Evolutionary conservation across 2,329 filamentous ascomycete species (phyloP).

Genomic region (Trichoderma guizhouense): DNA sequence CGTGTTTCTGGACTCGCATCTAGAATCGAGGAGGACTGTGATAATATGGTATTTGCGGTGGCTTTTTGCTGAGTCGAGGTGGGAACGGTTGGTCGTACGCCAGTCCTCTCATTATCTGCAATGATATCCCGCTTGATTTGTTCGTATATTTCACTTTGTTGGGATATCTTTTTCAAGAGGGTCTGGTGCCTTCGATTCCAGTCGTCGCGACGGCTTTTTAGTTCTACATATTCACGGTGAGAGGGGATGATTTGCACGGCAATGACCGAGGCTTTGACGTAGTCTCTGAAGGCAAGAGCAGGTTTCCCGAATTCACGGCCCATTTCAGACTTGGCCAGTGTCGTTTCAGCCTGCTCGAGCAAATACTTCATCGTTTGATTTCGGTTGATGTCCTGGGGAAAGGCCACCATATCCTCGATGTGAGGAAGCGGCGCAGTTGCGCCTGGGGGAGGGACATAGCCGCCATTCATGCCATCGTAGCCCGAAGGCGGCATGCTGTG

Average conservation of each 20-base stretch:
- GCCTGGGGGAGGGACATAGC: constrained; percentile 23
- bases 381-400: constrained; percentile 45
- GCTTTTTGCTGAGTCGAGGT: constrained; percentile 17
- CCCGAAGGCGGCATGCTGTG: constrained; percentile 29
- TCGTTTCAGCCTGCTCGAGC: constrained; percentile 50
- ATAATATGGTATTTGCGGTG: constrained; percentile 20
- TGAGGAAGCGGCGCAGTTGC: constrained; percentile 44
- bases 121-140: constrained; percentile 58
- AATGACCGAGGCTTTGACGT: constrained; percentile 77
- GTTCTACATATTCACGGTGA: constrained; percentile 68
- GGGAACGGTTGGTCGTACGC: constrained; percentile 46
- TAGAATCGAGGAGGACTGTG: not conserved
- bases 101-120: constrained; percentile 60
- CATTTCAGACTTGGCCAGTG: constrained; percentile 58
- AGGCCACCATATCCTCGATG: constrained; percentile 51
- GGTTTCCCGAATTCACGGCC: constrained; percentile 61
- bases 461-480: constrained; percentile 29
- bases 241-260: constrained; percentile 71
- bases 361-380: constrained; percentile 52
- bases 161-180: constrained; percentile 49
- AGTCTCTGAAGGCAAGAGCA: constrained; percentile 78
- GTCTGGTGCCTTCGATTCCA: constrained; percentile 46
- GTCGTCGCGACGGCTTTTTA: constrained; percentile 54
- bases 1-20: not conserved
- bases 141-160: constrained; percentile 49